Base-by-base conservation (phyloP, 2,329 filamentous ascomycete genomes). In the Bipolaris cookei region DNA sequence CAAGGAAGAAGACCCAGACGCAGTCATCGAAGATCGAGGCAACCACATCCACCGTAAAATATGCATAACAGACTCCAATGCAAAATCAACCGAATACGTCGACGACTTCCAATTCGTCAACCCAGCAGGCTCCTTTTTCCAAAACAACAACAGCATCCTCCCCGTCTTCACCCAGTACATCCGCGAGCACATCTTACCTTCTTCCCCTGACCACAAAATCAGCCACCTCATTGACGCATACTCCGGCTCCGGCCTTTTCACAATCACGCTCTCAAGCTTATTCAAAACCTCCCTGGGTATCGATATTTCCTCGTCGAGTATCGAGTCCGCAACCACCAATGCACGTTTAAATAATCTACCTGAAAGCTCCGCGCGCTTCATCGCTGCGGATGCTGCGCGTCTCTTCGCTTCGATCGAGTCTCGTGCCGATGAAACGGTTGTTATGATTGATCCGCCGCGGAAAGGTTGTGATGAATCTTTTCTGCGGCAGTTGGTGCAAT, bases 141-240 rank as follows among this genome's bases (percentile, higher is more conserved):
- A 99, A 75, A 99, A 99, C 83, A 99, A 99, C 84, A 98, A 98
- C 82, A 96, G 92, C 53, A 98, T 99, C 78, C 88, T 99, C 21
- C 87, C 91, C 28, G 79, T 82, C 14, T 96, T 98, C 78, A 96
- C 92, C 13, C 84, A 87, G 64, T 97, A 96, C 80, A 91, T 98
- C 74, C 90, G 92, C 61, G 83, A 90, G 35, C 86, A 90, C 76
- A 90, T 94, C 70, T 82, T 93, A 1, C 88, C 87, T 23, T 38
- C 66, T 28, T 18, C 46, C 8, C 20, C 58, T 0, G 67, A 57
- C 25, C 77, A 56, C 70, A 76, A 60, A 76, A 74, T 97, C 78
- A 90, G 89, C 67, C 92, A 96, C 79, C 88, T 99, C 42, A 94
- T 99, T 66, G 95, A 99, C 80, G 95, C 95, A 52, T 99, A 99